A percentile compares a stretch with the other conserved stretches of the same genome.
Conservation (phyloP, 2,329 filamentous ascomycete species). For the Stemphylium lycopersici region DNA sequence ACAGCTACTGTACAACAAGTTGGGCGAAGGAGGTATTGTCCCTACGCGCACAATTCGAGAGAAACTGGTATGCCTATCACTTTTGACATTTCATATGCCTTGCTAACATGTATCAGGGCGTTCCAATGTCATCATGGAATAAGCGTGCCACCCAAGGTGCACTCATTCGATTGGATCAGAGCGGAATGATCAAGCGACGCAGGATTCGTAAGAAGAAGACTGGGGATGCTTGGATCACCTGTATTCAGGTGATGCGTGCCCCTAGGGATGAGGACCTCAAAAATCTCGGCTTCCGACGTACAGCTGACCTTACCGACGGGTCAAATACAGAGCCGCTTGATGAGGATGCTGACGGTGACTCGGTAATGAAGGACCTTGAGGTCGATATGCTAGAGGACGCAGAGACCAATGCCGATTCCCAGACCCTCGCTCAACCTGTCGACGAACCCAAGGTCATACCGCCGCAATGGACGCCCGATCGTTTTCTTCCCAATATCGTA, state of each 20-base stretch:
- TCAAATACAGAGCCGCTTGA: slow-evolving; percentile 32
- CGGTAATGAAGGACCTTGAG: slow-evolving; percentile 41
- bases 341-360: slow-evolving; percentile 39
- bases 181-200: slow-evolving; percentile 49
- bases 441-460: slow-evolving; percentile 45
- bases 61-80: slow-evolving; percentile 48
- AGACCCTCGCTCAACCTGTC: slow-evolving; percentile 7
- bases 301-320: slow-evolving; percentile 18
- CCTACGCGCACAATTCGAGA: slow-evolving; percentile 59
- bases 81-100: too few relatives aligned
- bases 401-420: slow-evolving; percentile 27
- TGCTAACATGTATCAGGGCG: slow-evolving; percentile 34
- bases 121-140: slow-evolving; percentile 45
- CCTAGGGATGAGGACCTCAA: slow-evolving; percentile 43
- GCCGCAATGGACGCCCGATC: slow-evolving; percentile 63
- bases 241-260: slow-evolving; percentile 51
- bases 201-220: slow-evolving; percentile 39
- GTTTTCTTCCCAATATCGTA: slow-evolving; percentile 59
- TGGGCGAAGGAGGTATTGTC: slow-evolving; percentile 59
- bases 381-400: slow-evolving; percentile 34
- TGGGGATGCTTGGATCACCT: slow-evolving; percentile 38
- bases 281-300: slow-evolving; percentile 39
- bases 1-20: slow-evolving; percentile 54
- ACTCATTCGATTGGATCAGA: slow-evolving; percentile 48
- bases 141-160: slow-evolving; percentile 49